A percentile compares a stretch with the other conserved stretches of the same genome.
Evolutionary conservation across 441 rosid species (phyloP).

Genomic region (Rhodomyrtus psidioides): DNA sequence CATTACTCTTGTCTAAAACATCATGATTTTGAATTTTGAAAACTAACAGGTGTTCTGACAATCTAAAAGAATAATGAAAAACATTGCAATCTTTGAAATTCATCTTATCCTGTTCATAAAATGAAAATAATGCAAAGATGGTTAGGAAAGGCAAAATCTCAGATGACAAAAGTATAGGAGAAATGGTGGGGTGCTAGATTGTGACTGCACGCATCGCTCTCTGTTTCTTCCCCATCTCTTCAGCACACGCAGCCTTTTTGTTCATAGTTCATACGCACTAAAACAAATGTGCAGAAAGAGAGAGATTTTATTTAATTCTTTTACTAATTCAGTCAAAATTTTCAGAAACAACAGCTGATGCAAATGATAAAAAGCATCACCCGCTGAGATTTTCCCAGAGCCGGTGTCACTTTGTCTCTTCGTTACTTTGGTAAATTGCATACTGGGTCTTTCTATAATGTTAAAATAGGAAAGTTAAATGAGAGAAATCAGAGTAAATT

Average conservation of each 20-base stretch:
- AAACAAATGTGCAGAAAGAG: background rate
- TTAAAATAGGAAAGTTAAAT: too few species aligned
- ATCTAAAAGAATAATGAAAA: background rate
- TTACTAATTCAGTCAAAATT: background rate
- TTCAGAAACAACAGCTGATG: background rate
- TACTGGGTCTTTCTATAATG: background rate
- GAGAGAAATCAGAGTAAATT: too few species aligned
- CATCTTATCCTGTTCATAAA: background rate
- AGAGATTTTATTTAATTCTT: background rate
- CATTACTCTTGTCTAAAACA: background rate
- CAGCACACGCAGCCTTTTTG: too few species aligned
- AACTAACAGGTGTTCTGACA: background rate
- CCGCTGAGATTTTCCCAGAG: background rate
- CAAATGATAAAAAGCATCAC: background rate
- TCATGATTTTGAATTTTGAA: background rate
- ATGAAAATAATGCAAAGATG: background rate
- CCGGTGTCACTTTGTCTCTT: background rate
- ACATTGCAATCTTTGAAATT: background rate
- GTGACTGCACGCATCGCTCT: conserved; percentile 20
- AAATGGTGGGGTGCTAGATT: conserved; percentile 17
- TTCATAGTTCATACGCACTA: background rate
- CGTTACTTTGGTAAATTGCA: too few species aligned
- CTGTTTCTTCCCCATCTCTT: background rate
- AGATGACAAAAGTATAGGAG: conserved; percentile 11
- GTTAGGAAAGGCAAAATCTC: background rate